These are phyloP conservation scores for Mycena filopes DNA, from an alignment of 768 basidiomycete genomes.

Conservation along the genomic window DNA sequence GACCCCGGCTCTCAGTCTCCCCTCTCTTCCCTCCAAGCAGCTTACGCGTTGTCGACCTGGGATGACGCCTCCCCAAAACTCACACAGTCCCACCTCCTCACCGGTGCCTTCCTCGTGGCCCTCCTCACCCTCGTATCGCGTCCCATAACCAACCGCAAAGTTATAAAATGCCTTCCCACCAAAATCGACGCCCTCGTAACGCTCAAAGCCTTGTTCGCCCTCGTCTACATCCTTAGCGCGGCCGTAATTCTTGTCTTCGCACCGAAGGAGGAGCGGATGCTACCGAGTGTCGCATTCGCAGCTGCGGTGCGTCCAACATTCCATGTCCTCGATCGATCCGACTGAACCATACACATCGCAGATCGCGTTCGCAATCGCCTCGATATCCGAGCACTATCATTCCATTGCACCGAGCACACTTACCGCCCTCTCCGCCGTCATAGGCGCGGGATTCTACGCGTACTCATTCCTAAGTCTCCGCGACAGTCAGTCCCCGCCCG, in stretches of 20 bases:
- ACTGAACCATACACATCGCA: neutral
- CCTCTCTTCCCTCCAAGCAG: no score
- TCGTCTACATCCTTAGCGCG: neutral
- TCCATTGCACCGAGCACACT: slow-evolving; percentile 20
- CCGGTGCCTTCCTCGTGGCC: neutral
- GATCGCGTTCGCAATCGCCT: slow-evolving; percentile 6
- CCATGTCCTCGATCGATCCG: neutral
- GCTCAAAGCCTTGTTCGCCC: neutral
- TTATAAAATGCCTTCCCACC: neutral
- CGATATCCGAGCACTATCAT: slow-evolving; percentile 22
- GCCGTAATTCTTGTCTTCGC: neutral
- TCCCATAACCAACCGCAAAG: neutral
- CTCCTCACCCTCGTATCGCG: neutral
- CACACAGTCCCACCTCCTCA: neutral
- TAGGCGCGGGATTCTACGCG: slow-evolving; percentile 6
- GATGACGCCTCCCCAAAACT: neutral
- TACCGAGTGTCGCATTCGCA: neutral
- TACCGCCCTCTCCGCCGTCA: slow-evolving; percentile 7
- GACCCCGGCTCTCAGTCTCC: no score
- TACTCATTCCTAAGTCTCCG: neutral
- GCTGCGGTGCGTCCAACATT: slow-evolving; percentile 9
- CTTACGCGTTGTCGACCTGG: no score
- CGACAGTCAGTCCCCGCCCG: neutral
- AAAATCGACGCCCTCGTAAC: neutral
- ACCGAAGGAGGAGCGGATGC: neutral